These are phyloP conservation scores for Lithospermum erythrorhizon DNA, from an alignment of 257 asterid species.

Conservation along the genomic window DNA sequence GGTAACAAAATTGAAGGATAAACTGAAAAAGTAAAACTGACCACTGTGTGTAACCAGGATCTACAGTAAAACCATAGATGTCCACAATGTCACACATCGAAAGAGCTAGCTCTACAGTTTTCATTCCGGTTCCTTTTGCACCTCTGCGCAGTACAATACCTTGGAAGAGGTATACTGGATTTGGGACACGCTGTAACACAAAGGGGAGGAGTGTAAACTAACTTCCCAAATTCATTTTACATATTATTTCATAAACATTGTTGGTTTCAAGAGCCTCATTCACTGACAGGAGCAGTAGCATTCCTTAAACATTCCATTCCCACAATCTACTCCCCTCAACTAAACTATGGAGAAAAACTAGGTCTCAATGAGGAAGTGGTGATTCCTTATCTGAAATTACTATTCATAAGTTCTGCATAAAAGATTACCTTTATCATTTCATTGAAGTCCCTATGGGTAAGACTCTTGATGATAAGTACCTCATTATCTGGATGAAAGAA, in stretches of 20 bases:
- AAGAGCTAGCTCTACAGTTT: slow-evolving; percentile 93
- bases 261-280: too few species aligned
- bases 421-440: slow-evolving; percentile 67
- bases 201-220: background rate
- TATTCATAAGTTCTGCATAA: background rate
- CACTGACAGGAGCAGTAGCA: too few species aligned
- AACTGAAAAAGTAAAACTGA: slow-evolving; percentile 18
- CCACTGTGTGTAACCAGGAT: slow-evolving; percentile 99
- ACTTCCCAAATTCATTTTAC: background rate
- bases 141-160: slow-evolving; percentile 97
- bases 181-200: slow-evolving; percentile 56
- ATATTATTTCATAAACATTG: background rate
- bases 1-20: background rate
- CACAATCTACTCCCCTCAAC: too few species aligned
- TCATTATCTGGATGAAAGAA: slow-evolving; percentile 49
- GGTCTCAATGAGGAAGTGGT: too few species aligned
- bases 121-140: slow-evolving; percentile 99
- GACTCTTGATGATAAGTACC: slow-evolving; percentile 85
- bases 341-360: too few species aligned
- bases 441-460: slow-evolving; percentile 83
- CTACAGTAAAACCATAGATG: slow-evolving; percentile 95
- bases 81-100: slow-evolving; percentile 96
- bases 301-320: too few species aligned
- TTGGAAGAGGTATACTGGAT: slow-evolving; percentile 97
- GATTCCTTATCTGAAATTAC: background rate